Conservation (phyloP, 1,139 yeast genomes). For the Taphrina sp. region DNA sequence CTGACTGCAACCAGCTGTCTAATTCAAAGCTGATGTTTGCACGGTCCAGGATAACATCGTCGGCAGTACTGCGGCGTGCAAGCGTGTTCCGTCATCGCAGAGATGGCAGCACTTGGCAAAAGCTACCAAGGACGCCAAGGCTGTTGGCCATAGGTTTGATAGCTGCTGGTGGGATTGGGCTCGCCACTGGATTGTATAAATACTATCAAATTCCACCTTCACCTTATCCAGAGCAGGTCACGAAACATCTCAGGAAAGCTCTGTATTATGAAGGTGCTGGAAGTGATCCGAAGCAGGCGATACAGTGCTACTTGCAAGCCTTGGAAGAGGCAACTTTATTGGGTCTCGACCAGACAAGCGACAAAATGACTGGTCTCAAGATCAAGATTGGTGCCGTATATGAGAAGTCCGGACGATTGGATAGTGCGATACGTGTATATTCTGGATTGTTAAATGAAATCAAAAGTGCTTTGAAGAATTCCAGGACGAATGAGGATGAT, state of each 20-base stretch:
- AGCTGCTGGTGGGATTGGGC: constrained; percentile 14
- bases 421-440: constrained; percentile 24
- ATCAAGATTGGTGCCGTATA: constrained; percentile 29
- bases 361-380: constrained; percentile 27
- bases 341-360: constrained; percentile 26
- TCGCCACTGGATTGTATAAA: constrained; percentile 15
- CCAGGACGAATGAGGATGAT: constrained; percentile 1
- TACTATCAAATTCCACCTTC: constrained; percentile 15
- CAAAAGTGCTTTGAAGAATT: constrained; percentile 2
- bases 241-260: constrained; percentile 24
- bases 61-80: too few species aligned
- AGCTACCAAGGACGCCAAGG: constrained; percentile 21
- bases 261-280: constrained; percentile 29
- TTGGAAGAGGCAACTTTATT: constrained; percentile 22
- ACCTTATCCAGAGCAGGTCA: constrained; percentile 27
- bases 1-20: too few species aligned
- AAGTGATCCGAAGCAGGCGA: constrained; percentile 18
- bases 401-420: constrained; percentile 21
- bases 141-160: constrained; percentile 13
- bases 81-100: too few species aligned
- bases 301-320: constrained; percentile 23
- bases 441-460: constrained; percentile 17
- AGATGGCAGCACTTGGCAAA: background rate
- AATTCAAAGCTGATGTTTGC: too few species aligned
- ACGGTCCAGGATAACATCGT: too few species aligned